Base-by-base conservation (phyloP, 768 basidiomycete genomes). In the Boletus pseudopeckii region DNA sequence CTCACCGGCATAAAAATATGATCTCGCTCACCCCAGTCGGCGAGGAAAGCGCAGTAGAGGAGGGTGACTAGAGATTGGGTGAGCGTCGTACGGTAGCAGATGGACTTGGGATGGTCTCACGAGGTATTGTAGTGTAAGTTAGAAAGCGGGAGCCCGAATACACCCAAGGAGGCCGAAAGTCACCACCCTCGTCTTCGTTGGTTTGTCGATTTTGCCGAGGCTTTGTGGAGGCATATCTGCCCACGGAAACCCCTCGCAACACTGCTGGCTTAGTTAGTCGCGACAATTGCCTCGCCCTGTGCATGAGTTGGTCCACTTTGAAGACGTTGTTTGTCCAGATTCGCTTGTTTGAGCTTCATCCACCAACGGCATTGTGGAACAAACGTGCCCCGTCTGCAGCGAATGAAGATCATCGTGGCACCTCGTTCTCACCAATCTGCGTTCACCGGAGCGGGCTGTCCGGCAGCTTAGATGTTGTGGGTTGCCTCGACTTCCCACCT, bases 1-100 rank as follows among this genome's bases (percentile, higher is more conserved):
- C 82, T 65, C 57, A 86, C 85, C 22, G 83, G 81, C 67, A 77
- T 79, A 67, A 86, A 88, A 26, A 86, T 82, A 65, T 88, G 85
- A 22, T 88, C 86, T 44, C 75, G 72, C n/a, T 85, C 81, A 4
- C 86, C 86, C 66, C 81, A 88, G 65, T 88, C 84, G 47, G 80
- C 78, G 52, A 83, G 67, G 64, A 88, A 84, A 20, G 84, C 72
- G 3, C 77, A 77, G 56, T 88, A 88, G 4, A 82, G 37, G 15
- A 74, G 64, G n/a, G 78, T 71, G 22, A 72, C 85, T 88, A 58
- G 40, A 54, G 14, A n/a, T 26, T 37, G 46, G 0, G 33, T 66
- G 39, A 56, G 48, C 17, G 9, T 49, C 37, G 38, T 17, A 13
- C 18, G 8, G 28, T 7, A 34, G 30, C 3, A 36, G 24, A 45